Conservation (phyloP, 2,329 filamentous ascomycete species). For the Venturia effusa region DNA sequence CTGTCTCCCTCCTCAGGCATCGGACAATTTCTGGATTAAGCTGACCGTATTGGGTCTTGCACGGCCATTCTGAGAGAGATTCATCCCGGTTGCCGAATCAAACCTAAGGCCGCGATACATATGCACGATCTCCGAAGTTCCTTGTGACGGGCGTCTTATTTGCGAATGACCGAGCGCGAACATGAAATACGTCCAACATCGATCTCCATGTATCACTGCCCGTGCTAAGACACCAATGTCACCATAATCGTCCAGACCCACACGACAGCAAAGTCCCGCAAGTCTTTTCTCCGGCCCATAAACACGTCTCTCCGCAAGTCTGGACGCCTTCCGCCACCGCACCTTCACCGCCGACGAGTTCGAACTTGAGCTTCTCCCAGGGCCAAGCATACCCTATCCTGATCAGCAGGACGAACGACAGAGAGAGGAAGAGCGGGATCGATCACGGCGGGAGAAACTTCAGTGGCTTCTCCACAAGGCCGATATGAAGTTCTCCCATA, state of each 20-base stretch:
- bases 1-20: too few species aligned
- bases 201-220: not conserved
- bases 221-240: not conserved
- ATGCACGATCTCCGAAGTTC: slow-evolving; percentile 7
- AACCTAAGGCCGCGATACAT: too few species aligned
- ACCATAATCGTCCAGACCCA: not conserved
- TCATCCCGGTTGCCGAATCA: not conserved
- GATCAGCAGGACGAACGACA: not conserved
- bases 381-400: not conserved
- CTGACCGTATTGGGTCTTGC: too few species aligned
- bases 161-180: not conserved
- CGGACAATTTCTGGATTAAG: too few species aligned
- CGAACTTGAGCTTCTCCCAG: slow-evolving; percentile 8
- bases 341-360: slow-evolving; percentile 5
- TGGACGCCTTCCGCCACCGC: slow-evolving; percentile 1
- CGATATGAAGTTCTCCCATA: slow-evolving; percentile 97
- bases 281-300: not conserved
- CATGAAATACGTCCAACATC: not conserved
- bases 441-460: slow-evolving; percentile 52
- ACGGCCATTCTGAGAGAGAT: not conserved
- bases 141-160: too few species aligned
- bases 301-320: not conserved
- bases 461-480: slow-evolving; percentile 43
- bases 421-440: not conserved
- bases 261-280: not conserved